Evolutionary conservation across 75 land plant genomes (phyloP), one percentile per base, ranked within the genome.

Genomic region (Selaginella moellendorffii): DNA sequence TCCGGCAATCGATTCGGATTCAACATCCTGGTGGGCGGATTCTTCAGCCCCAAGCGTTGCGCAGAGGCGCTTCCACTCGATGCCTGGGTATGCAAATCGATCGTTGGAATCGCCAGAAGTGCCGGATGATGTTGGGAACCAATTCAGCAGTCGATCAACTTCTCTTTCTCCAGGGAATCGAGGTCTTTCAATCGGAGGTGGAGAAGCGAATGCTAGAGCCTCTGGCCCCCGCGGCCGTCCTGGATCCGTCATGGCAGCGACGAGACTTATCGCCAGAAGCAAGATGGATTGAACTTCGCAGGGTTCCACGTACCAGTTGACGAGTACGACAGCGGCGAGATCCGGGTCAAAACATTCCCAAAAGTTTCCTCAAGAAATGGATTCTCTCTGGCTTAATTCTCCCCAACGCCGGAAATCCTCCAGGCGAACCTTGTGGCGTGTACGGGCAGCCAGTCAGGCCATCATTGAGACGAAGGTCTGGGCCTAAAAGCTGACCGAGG

Each of bases 21-120:
- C 82, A 93, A 93, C 68, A 21, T 93, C 42, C 75, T 93, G 12
- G 98, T 93, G 31, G 98, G 98, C 1, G 98, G 98, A 23, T 88
- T 93, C 46, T 36, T 36, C 46, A 36, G 46, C 14, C 46, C 46
- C 10, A 36, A 36, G 46, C 5, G 46, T 5, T 56, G 59, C 24
- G 24, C 59, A 5, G 24, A 56, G 24, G 59, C 59, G 2, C 17
- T 56, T 21, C 59, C 59, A 25, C 59, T 56, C 17, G 59, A 36
- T 36, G 46, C 46, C 5, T 36, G 46, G 46, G 46, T 36, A 25
- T 56, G 59, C 59, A 19, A 25, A 21, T 2, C 59, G 24, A 56
- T 56, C 21, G 59, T 21, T 5, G 59, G 8, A 19, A 56, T n/a
- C 24, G 59, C 9, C 59, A 56, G 59, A 56, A 56, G 24, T 21